Base-by-base conservation (phyloP, 768 basidiomycete species). In the Leucogyrophana mollusca region DNA sequence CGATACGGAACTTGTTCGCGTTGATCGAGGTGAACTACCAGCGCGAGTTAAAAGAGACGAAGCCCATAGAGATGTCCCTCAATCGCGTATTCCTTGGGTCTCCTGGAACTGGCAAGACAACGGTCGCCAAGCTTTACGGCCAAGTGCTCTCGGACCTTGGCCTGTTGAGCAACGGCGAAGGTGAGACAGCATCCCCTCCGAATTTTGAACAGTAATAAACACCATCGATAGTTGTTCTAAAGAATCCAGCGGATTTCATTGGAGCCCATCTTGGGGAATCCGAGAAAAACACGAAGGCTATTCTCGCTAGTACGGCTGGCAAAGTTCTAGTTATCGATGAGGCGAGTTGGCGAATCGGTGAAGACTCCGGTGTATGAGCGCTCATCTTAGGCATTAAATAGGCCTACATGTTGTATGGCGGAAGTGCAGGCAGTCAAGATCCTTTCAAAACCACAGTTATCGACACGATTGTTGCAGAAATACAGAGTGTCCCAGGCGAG, bases 311-410 rank as follows among this genome's bases (percentile, higher is more conserved):
- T 39, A 77, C 78, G 0, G 67, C 76, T 2, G 85, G 85, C 11
- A 87, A 87, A 54, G 80, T 87, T 1, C 62, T 87, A 34, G 76
- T 87, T 10, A 87, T 87, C 33, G 85, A 87, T 50, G 85, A 87
- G 74, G 84, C 73, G 47, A 40, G 55, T 23, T 18, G 6, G 14
- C 14, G 59, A 52, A 11, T 17, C 20, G 17, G 42, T 41, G 4
- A 4, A 17, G 14, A n/a, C n/a, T 43, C 10, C 17, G 4, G 18
- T n/a, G n/a, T n/a, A 9, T 46, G 39, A 37, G 47, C 24, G 34
- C 27, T 38, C 23, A n/a, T 16, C 10, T 13, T 25, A 33, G n/a
- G n/a, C n/a, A n/a, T n/a, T n/a, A n/a, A n/a, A n/a, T 48, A 86
- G 85, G 85, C 85, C 4, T 87, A 78, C 52, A 83, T 82, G 80